These are phyloP conservation scores for Juglanconis juglandina DNA, from an alignment of 2,329 filamentous ascomycete species.

Conservation along the genomic window DNA sequence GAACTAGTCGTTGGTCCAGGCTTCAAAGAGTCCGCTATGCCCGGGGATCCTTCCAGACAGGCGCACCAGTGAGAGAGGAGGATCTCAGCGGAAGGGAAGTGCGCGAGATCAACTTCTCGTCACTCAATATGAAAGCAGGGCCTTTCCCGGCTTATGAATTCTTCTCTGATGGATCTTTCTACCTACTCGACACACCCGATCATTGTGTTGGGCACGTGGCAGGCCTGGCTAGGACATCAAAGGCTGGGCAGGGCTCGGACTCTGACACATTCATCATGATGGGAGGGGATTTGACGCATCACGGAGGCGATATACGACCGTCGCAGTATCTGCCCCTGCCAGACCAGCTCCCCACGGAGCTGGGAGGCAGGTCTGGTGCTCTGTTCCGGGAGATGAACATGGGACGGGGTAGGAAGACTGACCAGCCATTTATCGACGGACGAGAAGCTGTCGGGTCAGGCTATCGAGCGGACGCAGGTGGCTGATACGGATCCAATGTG, in stretches of 20 bases:
- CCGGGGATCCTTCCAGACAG: conserved; percentile 21
- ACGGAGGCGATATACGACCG: conserved; percentile 21
- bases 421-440: conserved; percentile 2
- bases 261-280: conserved; percentile 23
- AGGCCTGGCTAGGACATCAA: conserved; percentile 21
- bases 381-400: conserved; percentile 12
- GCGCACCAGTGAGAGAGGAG: conserved; percentile 8
- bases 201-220: conserved; percentile 22
- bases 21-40: conserved; percentile 20
- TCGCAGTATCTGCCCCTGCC: conserved; percentile 19
- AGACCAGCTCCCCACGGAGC: conserved; percentile 2
- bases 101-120: conserved; percentile 13
- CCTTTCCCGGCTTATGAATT: conserved; percentile 22
- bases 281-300: conserved; percentile 24
- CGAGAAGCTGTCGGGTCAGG: conserved; percentile 6
- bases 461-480: conserved; percentile 19
- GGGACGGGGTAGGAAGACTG: conserved; percentile 13
- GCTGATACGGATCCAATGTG: conserved; percentile 20
- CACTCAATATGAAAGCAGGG: conserved; percentile 11
- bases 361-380: not conserved
- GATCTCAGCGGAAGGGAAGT: conserved; percentile 10
- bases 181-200: conserved; percentile 23
- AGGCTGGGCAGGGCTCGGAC: not conserved
- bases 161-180: conserved; percentile 25
- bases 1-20: conserved; percentile 24